These are phyloP conservation scores for Klebsormidium nitens DNA, from an alignment of 139 green algal species.

Conservation along the genomic window DNA sequence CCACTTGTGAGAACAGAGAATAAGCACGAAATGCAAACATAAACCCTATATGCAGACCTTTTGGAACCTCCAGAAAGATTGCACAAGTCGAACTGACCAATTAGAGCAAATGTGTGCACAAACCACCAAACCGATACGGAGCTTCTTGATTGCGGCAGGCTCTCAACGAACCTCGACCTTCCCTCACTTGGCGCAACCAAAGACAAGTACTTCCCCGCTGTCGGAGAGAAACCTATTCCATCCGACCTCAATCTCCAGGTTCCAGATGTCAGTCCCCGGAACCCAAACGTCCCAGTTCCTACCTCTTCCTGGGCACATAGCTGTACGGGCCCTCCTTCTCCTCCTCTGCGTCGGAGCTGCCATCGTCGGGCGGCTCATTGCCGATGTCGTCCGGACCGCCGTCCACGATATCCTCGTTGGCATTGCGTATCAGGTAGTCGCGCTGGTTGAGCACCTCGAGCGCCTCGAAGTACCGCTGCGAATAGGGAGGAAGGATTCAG, in stretches of 20 bases:
- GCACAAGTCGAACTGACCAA: background rate
- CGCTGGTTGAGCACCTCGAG: constrained; percentile 9
- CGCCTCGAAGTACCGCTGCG: constrained; percentile 8
- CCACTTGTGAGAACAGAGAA: background rate
- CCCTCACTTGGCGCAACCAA: too few species aligned
- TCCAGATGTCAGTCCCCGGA: background rate
- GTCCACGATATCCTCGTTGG: background rate
- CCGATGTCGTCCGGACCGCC: too few species aligned
- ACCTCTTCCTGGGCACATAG: background rate
- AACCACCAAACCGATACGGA: background rate
- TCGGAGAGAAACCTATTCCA: too few species aligned
- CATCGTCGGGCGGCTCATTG: too few species aligned
- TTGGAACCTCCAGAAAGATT: background rate
- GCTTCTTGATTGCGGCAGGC: background rate
- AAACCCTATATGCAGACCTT: background rate
- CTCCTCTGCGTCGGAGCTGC: background rate
- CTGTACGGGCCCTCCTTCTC: background rate
- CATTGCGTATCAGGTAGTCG: background rate
- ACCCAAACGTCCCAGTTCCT: background rate
- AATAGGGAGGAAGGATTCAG: too few species aligned
- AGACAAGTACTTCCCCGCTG: too few species aligned
- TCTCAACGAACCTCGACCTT: background rate
- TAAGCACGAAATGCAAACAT: background rate
- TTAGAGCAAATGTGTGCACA: background rate
- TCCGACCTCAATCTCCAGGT: background rate